Evolutionary conservation across 768 basidiomycete genomes (phyloP).

Genomic region (Hypholoma fasciculare): DNA sequence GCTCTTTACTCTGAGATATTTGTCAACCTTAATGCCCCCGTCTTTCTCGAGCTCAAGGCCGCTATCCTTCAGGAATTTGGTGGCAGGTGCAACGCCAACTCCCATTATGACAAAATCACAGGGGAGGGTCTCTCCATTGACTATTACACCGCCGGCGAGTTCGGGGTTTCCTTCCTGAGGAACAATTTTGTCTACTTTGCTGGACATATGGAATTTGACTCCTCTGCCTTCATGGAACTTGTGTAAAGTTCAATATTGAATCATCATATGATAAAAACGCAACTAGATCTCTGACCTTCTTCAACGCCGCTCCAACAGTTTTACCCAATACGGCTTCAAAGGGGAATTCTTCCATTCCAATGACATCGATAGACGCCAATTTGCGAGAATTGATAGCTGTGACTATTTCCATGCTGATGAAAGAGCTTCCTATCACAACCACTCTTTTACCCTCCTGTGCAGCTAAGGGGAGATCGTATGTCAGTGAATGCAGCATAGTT

Average conservation of each 20-base stretch:
- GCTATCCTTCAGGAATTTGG: conserved; percentile 73
- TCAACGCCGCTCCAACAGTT: conserved; percentile 73
- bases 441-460: conserved; percentile 72
- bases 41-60: conserved; percentile 71
- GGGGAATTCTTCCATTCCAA: conserved; percentile 81
- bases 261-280: not conserved
- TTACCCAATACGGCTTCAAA: conserved; percentile 83
- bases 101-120: conserved; percentile 85
- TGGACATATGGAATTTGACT: conserved; percentile 80
- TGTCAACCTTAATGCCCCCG: conserved; percentile 77
- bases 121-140: conserved; percentile 62
- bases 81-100: conserved; percentile 84
- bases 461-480: conserved; percentile 32
- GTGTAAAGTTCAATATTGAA: not conserved
- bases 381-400: conserved; percentile 71
- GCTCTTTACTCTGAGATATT: conserved; percentile 60
- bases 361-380: conserved; percentile 78
- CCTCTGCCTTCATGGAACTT: conserved; percentile 83
- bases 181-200: conserved; percentile 66
- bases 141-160: conserved; percentile 62
- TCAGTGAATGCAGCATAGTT: not conserved
- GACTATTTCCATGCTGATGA: conserved; percentile 93
- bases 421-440: conserved; percentile 86
- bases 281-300: conserved; percentile 51
- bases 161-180: conserved; percentile 51